Evolutionary conservation across 176 grass and related monocot species (phyloP), one percentile per base, ranked within the genome.

Genomic region (Oryza nivara): DNA sequence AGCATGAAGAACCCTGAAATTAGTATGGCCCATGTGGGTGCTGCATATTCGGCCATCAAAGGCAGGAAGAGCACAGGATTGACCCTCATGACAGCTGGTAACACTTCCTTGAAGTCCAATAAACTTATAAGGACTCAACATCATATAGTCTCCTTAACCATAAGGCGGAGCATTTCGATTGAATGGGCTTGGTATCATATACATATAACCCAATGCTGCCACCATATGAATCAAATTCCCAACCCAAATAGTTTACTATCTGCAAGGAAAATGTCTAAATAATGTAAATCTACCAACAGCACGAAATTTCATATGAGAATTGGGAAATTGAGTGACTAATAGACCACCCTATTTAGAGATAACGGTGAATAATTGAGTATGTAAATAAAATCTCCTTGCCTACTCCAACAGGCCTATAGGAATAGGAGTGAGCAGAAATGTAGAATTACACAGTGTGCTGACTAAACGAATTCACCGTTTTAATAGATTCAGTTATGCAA

Each of bases 1-100:
- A 89, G 77, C 81, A 91, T 84, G 74, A 96, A 89, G 86, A 96
- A 88, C 28, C 83, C 89, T 65, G 91, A 73, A 76, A 88, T 58
- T 48, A 93, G 38, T 65, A 74, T 90, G 65, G 88, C 93, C 93
- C 93, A 95, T 3, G 86, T 77, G 4, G 88, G 90, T 1, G 93
- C 79, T 35, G 93, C 43, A 45, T 86, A 95, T 51, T 72, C 73
- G 71, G 51, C 85, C 71, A 10, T 45, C 54, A 80, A 64, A 25
- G 76, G 84, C 49, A 79, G 68, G 32, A 87, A 60, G 17, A 83
- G 87, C 45, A 79, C 85, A 68, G 84, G 65, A 76, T 84, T 85
- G 89, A 83, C 41, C 70, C 84, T 92, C 81, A 88, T 90, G 51
- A 43, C 36, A 49, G 46, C 60, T 56, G 51, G 87, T 78, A 54